Evolutionary conservation across 148 eudicot species (phyloP), one percentile per base, ranked within the genome.

Genomic region (Nepenthes mirabilis): DNA sequence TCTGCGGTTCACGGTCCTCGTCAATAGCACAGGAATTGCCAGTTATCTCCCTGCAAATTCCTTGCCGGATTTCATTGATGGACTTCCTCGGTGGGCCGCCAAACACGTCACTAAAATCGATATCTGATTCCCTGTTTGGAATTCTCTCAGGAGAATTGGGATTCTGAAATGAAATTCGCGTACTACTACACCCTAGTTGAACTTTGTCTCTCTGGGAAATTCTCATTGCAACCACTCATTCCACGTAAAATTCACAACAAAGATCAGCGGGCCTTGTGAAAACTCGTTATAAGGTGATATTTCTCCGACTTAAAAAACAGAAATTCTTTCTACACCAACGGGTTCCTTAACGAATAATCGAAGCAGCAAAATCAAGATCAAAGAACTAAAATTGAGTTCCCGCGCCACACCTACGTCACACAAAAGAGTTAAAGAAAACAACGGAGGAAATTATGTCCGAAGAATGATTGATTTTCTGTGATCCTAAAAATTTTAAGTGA

Each of bases 51-150:
- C 23, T 23, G 23, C 23, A 23, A 23, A 23, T 0, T 23, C 23
- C 23, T 23, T 23, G 23, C 23, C 23, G 23, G 23, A 23, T 23
- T 13, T 75, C 85, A 56, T 60, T 54, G 36, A 90, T 75, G 37
- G 70, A 78, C 47, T 88, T 73, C 77, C 85, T 72, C 1, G 97
- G 97, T 23, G 97, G 97, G 9, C 97, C 97, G 3, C 97, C 97
- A 61, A 91, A 91, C 1, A 91, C 97, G 53, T 91, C 97, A 43
- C 81, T 73, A 37, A 91, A 91, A 70, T 91, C 95, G 32, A 85
- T 67, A 14, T 85, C 95, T 9, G 79, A 61, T 3, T 40, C 45
- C 45, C 45, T 40, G 70, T 52, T 37, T 12, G 56, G 14, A 53
- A 11, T 14, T 53, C 34, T 53, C n/a, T n/a, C 33, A 3, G 33